Base-by-base conservation (phyloP, 2,329 filamentous ascomycete species). In the Aspergillus sojae region DNA sequence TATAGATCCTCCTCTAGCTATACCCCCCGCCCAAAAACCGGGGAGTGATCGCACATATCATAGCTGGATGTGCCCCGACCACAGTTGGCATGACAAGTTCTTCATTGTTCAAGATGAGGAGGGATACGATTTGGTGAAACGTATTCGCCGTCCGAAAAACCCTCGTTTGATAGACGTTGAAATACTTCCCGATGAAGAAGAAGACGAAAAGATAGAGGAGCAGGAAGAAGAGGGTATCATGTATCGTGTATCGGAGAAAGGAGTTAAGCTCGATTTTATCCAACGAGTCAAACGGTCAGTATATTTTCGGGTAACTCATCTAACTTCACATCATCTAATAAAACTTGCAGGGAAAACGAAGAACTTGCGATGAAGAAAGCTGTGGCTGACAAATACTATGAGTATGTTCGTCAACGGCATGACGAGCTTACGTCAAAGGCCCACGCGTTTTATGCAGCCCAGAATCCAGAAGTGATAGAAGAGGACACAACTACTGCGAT, bases 61-160 rank as follows among this genome's bases (percentile, higher is more conserved):
- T 72, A 90, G 89, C 61, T 99, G 93, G 92, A 90, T 89, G 78
- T 99, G 95, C 74, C 94, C 94, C 57, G 88, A 91, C 67, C 95
- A 99, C 75, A 84, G 91, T 48, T 92, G 95, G 59, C 89, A 94
- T 66, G 85, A 94, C 62, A 83, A 96, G 57, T 66, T 68, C 52
- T 64, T 69, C 32, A 41, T 65, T 62, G 80, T 80, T 34, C 80
- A 85, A 54, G 79, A 89, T 23, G 86, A 89, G 10, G 77, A 77
- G 23, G 78, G 82, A 54, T 81, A 89, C 30, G 87, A 72, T 41
- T 69, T 67, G 32, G 63, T 65, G 52, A 72, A 74, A 57, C 75
- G 71, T 59, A 69, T 75, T 61, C 78, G 76, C 53, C 76, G 74
- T 32, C 72, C 74, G 23, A 74, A 74, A 61, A 67, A 71, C 59